A percentile compares a stretch with the other conserved stretches of the same genome.
Evolutionary conservation across 805 yeast genomes (phyloP).

Genomic region (Candida verbasci): DNA sequence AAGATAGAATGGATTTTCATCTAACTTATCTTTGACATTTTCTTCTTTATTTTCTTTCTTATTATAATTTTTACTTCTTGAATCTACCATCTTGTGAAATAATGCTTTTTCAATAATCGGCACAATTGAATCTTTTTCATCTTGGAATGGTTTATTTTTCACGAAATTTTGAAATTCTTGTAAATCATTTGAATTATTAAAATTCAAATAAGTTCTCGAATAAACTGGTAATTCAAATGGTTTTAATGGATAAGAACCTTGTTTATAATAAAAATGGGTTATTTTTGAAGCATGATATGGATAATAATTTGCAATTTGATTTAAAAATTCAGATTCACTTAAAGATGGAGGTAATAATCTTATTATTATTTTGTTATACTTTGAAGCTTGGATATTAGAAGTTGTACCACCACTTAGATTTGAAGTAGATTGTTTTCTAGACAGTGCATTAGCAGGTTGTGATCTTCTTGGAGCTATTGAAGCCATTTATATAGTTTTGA

Average conservation of each 20-base stretch:
- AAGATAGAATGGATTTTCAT: constrained; percentile 12
- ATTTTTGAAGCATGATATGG: constrained; percentile 9
- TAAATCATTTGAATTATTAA: constrained; percentile 23
- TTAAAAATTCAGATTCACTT: constrained; percentile 9
- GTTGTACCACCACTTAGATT: neutral
- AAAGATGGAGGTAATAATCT: constrained; percentile 42
- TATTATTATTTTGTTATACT: constrained; percentile 24
- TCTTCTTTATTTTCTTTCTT: neutral
- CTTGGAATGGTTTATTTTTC: constrained; percentile 13
- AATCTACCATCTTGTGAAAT: constrained; percentile 14
- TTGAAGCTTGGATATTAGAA: neutral
- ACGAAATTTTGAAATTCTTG: constrained; percentile 23
- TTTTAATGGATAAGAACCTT: constrained; percentile 36
- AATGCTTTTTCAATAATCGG: constrained; percentile 36
- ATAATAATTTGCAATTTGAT: constrained; percentile 9
- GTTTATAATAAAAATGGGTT: constrained; percentile 32
- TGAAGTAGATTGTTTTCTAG: neutral
- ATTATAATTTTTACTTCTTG: constrained; percentile 4
- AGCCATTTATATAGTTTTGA: constrained; percentile 4
- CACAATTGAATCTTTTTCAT: constrained; percentile 14
- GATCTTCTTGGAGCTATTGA: constrained; percentile 7
- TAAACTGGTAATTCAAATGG: constrained; percentile 36
- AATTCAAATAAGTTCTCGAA: constrained; percentile 39
- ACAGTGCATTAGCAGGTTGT: neutral
- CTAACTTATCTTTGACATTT: constrained; percentile 5